Percentiles rank a stretch among this genome's conserved stretches.
Evolutionary conservation across 805 yeast genomes (phyloP).

Genomic region (Yarrowia yakushimensis): DNA sequence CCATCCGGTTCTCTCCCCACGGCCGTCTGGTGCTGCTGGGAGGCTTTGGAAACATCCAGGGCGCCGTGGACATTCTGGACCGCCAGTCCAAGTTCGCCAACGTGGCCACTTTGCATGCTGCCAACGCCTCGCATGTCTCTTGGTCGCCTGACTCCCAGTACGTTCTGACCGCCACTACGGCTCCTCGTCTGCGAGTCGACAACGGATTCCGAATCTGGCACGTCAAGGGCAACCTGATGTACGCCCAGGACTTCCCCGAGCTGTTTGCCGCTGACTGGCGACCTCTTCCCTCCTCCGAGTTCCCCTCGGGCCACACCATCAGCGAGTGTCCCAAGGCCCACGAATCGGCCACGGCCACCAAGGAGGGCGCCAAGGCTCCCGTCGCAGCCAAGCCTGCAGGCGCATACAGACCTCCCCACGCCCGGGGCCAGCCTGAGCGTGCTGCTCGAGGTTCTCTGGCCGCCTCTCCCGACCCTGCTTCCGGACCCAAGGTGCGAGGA

Average conservation of each 20-base stretch:
- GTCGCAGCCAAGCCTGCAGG: slow-evolving; percentile 66
- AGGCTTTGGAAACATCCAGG: slow-evolving; percentile 97
- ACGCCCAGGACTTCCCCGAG: slow-evolving; percentile 75
- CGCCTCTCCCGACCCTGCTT: slow-evolving; percentile 31
- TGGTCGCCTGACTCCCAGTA: slow-evolving; percentile 98
- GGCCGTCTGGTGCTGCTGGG: slow-evolving; percentile 88
- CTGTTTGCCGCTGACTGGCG: slow-evolving; percentile 82
- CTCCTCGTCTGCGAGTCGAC: slow-evolving; percentile 95
- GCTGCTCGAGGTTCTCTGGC: slow-evolving; percentile 37
- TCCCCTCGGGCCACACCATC: slow-evolving; percentile 48
- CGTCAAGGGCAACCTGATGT: slow-evolving; percentile 76
- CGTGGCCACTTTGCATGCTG: slow-evolving; percentile 78
- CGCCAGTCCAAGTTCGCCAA: slow-evolving; percentile 80
- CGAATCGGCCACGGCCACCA: slow-evolving; percentile 47
- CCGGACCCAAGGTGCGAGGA: slow-evolving; percentile 20
- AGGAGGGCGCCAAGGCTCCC: slow-evolving; percentile 27
- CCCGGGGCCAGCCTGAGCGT: slow-evolving; percentile 46
- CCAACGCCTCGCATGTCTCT: slow-evolving; percentile 93
- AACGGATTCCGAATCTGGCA: slow-evolving; percentile 95
- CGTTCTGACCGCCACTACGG: slow-evolving; percentile 91
- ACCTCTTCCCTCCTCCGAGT: slow-evolving; percentile 53
- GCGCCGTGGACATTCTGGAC: slow-evolving; percentile 91
- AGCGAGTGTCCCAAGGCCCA: slow-evolving; percentile 62
- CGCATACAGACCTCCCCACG: slow-evolving; percentile 97
- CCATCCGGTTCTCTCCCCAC: slow-evolving; percentile 88